phyloP scores from a whole-genome alignment of 179 eudicot genomes.

The Corrigiola litoralis region DNA sequence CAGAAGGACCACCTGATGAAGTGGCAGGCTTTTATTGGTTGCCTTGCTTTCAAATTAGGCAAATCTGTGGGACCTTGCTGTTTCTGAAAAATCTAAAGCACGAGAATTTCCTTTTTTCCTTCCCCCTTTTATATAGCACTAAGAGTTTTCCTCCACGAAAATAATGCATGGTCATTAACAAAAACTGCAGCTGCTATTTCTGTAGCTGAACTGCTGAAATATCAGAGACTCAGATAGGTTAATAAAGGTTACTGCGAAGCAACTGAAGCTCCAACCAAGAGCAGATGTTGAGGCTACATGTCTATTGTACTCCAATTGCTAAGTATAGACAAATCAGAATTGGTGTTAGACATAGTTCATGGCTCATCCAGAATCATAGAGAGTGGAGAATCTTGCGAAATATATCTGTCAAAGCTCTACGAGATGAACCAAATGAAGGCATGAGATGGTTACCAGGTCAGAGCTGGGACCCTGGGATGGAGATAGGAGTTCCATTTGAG shows the following conservation, averaged over 20 bases:
- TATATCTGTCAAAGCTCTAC: conserved; percentile 46
- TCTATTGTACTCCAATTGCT: conserved; percentile 46
- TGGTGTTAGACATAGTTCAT: conserved; percentile 33
- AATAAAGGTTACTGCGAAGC: neutral
- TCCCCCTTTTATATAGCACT: neutral
- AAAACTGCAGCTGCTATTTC: neutral
- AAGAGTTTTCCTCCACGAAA: conserved; percentile 48
- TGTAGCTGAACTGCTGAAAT: neutral
- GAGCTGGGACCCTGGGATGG: conserved; percentile 92
- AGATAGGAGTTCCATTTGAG: conserved; percentile 86
- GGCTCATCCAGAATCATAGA: conserved; percentile 33
- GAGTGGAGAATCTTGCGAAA: conserved; percentile 21
- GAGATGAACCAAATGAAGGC: conserved; percentile 69
- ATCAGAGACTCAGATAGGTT: neutral
- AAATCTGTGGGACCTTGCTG: conserved; percentile 13
- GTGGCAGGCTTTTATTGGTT: conserved; percentile 14
- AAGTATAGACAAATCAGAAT: conserved; percentile 32
- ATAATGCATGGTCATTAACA: conserved; percentile 34
- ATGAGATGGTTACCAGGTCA: conserved; percentile 57
- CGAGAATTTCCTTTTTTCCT: neutral
- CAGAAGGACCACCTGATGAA: conserved; percentile 17
- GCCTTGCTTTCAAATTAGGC: conserved; percentile 10
- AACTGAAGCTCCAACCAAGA: conserved; percentile 33
- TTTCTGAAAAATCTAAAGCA: neutral
- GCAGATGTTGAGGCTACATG: conserved; percentile 31